phyloP scores from a whole-genome alignment of 2,329 filamentous ascomycete species.

The Teratosphaeria gauchensis region DNA sequence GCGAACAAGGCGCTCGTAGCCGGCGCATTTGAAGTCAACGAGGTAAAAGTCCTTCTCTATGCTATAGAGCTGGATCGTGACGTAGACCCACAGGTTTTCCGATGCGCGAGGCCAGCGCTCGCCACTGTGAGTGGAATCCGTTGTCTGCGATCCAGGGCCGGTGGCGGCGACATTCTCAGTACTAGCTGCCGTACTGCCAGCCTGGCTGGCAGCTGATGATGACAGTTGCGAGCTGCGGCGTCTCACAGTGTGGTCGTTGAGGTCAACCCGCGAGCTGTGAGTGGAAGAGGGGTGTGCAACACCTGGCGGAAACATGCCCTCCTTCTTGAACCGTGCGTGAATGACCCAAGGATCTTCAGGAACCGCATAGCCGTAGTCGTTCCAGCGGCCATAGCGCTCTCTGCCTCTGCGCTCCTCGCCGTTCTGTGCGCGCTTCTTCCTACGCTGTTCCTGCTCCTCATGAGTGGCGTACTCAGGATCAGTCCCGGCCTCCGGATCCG shows the following conservation, averaged over 20 bases:
- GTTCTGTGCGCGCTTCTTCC: constrained; percentile 9
- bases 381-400: constrained; percentile 35
- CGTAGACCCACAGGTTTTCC: constrained; percentile 79
- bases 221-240: constrained; percentile 21
- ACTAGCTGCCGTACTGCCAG: constrained; percentile 8
- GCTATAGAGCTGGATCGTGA: constrained; percentile 93
- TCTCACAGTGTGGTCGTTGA: constrained; percentile 19
- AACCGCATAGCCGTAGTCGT: constrained; percentile 63
- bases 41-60: constrained; percentile 89
- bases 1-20: constrained; percentile 76
- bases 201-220: constrained; percentile 8
- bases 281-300: constrained; percentile 41
- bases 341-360: constrained; percentile 94
- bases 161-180: constrained; percentile 20
- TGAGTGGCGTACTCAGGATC: constrained; percentile 29
- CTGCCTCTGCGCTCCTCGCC: constrained; percentile 16
- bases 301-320: constrained; percentile 56
- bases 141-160: constrained; percentile 8
- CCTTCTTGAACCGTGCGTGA: constrained; percentile 76
- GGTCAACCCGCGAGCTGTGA: constrained; percentile 39
- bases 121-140: constrained; percentile 1
- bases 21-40: constrained; percentile 97
- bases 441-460: constrained; percentile 24
- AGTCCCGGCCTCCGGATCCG: constrained; percentile 28
- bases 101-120: constrained; percentile 33